Conservation (phyloP, 106 monocot genomes). For the Ottelia alismoides region DNA sequence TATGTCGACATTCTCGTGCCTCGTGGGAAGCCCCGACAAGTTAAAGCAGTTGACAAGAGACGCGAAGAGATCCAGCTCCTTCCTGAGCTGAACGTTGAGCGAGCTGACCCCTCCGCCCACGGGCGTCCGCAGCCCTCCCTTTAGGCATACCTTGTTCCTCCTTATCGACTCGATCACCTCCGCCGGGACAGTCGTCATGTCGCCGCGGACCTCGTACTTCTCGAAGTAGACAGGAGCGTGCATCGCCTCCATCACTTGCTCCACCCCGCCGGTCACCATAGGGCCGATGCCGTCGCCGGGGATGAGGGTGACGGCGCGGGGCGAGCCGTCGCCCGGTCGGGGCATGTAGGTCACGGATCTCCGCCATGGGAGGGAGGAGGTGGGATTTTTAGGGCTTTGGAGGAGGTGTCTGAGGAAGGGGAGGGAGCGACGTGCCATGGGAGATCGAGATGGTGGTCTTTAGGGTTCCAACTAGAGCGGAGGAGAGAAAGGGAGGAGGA, state of each 20-base stretch:
- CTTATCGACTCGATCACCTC: constrained; percentile 47
- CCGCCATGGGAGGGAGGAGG: background rate
- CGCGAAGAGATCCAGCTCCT: constrained; percentile 57
- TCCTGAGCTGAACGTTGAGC: constrained; percentile 46
- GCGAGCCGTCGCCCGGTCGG: constrained; percentile 47
- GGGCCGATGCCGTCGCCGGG: constrained; percentile 65
- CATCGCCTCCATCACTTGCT: constrained; percentile 51
- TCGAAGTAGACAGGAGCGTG: constrained; percentile 49
- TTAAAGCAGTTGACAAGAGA: constrained; percentile 57
- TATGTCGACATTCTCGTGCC: constrained; percentile 58
- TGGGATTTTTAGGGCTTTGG: background rate
- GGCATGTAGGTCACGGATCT: constrained; percentile 59
- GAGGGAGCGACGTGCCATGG: constrained; percentile 32
- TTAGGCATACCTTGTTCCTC: constrained; percentile 55
- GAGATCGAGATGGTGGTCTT: too few species aligned
- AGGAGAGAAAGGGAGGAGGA: too few species aligned
- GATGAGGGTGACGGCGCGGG: constrained; percentile 36
- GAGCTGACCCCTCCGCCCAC: constrained; percentile 58
- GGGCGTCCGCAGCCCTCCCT: constrained; percentile 39
- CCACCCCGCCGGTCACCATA: constrained; percentile 40
- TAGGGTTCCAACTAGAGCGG: too few species aligned
- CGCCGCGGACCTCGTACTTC: constrained; percentile 38
- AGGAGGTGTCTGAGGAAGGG: constrained; percentile 22
- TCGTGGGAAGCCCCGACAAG: constrained; percentile 34
- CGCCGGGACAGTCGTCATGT: constrained; percentile 34